phyloP scores from a whole-genome alignment of 192 early-diverging fungal species.

The Mortierella hygrophila region DNA sequence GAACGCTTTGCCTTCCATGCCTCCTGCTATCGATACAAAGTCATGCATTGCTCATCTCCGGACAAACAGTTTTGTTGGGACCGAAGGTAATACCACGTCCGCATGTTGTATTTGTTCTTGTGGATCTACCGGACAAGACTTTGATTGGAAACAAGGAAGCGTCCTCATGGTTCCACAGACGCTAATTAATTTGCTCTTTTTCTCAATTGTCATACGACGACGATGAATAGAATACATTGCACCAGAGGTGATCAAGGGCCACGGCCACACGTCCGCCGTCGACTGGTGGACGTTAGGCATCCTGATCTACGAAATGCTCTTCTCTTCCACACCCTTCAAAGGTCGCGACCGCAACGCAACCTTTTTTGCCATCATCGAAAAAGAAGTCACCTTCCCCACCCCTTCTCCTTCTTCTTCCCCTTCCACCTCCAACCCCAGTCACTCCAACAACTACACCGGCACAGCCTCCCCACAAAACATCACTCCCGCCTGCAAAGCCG shows the following conservation, averaged over 20 bases:
- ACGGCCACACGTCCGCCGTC: constrained; percentile 92
- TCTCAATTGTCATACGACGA: neutral
- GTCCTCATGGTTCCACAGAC: neutral
- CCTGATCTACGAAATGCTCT: constrained; percentile 98
- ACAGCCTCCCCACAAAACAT: constrained; percentile 15
- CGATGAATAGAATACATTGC: constrained; percentile 90
- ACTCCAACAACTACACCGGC: neutral
- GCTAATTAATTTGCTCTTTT: neutral
- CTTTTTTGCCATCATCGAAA: constrained; percentile 88
- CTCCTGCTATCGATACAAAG: constrained; percentile 88
- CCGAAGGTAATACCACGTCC: constrained; percentile 72
- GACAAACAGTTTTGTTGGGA: constrained; percentile 99
- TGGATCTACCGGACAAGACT: neutral
- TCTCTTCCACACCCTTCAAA: constrained; percentile 97
- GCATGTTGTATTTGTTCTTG: neutral
- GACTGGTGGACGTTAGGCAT: constrained; percentile 99
- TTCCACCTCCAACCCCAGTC: neutral
- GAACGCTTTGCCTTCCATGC: constrained; percentile 63
- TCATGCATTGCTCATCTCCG: constrained; percentile 87
- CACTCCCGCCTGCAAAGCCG: constrained; percentile 68
- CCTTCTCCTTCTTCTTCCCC: neutral
- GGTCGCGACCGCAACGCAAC: constrained; percentile 89
- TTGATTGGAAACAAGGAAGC: neutral
- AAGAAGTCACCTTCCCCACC: constrained; percentile 82
- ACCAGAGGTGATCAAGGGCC: constrained; percentile 97